Base-by-base conservation (phyloP, 345 rosid species). In the Eucalyptus lansdowneana region DNA sequence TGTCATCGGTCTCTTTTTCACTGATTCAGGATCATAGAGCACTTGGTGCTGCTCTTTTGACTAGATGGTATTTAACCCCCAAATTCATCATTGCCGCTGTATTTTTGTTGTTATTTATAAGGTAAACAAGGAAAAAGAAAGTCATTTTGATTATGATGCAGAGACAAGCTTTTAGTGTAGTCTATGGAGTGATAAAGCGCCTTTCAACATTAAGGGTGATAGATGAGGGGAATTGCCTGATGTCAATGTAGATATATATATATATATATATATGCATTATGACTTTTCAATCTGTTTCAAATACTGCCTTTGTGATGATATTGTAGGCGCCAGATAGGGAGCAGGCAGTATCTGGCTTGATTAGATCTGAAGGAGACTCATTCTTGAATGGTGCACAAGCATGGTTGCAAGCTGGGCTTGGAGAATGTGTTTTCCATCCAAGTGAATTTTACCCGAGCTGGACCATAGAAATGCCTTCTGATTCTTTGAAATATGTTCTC, bases 351-450 rank as follows among this genome's bases (percentile, higher is more conserved):
- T 90, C 93, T 45, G 99, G 99, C 47, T 90, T 88, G 91, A 92
- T 97, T 91, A 94, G 88, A 90, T 98, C 99, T 4, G 97, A 96
- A 91, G 98, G 97, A 56, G 99, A 97, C 93, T 87, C 94, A 80
- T 95, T 96, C 90, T 80, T 90, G 50, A 80, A 91, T 14, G 99
- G 96, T 91, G 94, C 97, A 54, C 94, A 96, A 91, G 89, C 96
- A 11, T 96, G 97, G 85, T 87, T 93, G 89, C 90, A 91, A 94
- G 86, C 90, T 3, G 92, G 80, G 27, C 67, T 17, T 19, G 90
- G 53, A 81, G 94, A 91, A 62, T 88, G 87, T 86, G 87, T 91
- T 92, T 96, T 98, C 92, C 95, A 94, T 91, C 99, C 99, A 8
- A 92, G 93, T 31, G 97, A 95, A 92, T 91, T 90, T 92, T 98